phyloP scores from a whole-genome alignment of 2,329 filamentous ascomycete species.

The Penicillium sp. region DNA sequence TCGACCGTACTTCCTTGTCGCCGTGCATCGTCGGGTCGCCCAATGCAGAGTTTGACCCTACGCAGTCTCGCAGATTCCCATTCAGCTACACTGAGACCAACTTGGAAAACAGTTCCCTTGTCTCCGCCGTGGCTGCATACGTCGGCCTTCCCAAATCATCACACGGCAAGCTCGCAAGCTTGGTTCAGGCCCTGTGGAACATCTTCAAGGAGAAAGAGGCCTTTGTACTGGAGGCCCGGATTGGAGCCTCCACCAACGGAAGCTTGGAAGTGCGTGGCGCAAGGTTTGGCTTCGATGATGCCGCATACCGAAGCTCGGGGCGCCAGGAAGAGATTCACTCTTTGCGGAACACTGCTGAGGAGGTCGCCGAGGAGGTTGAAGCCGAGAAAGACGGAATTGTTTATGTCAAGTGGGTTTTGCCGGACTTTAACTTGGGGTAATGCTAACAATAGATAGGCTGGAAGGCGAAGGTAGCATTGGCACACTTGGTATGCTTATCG shows the following conservation, averaged over 20 bases:
- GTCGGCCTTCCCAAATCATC: constrained; percentile 54
- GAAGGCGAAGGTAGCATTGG: constrained; percentile 65
- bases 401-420: constrained; percentile 61
- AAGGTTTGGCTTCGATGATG: constrained; percentile 68
- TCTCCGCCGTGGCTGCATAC: constrained; percentile 46
- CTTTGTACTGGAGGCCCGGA: constrained; percentile 57
- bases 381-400: constrained; percentile 74
- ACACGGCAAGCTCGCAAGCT: constrained; percentile 45
- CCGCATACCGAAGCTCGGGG: constrained; percentile 62
- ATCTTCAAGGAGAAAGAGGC: constrained; percentile 68
- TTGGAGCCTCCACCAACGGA: constrained; percentile 45
- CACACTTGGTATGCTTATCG: constrained; percentile 55
- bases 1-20: constrained; percentile 62
- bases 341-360: constrained; percentile 53
- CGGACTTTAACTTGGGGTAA: too few relatives aligned
- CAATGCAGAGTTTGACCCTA: constrained; percentile 45
- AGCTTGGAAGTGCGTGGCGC: constrained; percentile 55
- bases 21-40: constrained; percentile 66
- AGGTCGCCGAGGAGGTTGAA: constrained; percentile 59
- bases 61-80: constrained; percentile 56
- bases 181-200: constrained; percentile 57
- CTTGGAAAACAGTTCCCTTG: constrained; percentile 43
- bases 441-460: constrained; percentile 31
- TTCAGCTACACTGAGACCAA: constrained; percentile 59
- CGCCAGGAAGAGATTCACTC: constrained; percentile 62